These are phyloP conservation scores for Mycena metata DNA, from an alignment of 768 basidiomycete species.

Conservation along the genomic window DNA sequence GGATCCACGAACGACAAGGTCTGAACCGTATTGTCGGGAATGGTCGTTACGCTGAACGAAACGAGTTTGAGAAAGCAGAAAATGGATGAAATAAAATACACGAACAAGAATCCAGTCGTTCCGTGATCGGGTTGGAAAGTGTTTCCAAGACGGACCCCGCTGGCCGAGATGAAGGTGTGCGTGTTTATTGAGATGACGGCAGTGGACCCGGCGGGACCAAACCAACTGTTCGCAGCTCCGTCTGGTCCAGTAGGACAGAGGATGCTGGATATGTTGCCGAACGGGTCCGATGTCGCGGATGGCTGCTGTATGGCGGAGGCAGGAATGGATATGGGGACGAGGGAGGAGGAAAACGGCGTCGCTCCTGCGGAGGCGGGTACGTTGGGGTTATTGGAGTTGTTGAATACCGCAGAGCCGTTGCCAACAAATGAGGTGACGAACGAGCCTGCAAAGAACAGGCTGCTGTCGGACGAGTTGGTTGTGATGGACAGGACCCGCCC, in stretches of 20 bases:
- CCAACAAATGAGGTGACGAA: conserved; percentile 84
- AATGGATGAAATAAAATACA: conserved; percentile 13
- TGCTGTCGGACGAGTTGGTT: conserved; percentile 75
- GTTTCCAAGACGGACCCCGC: conserved; percentile 91
- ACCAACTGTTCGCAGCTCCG: conserved; percentile 87
- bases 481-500: conserved; percentile 82
- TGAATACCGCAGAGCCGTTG: conserved; percentile 59
- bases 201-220: conserved; percentile 76
- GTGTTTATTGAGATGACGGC: conserved; percentile 84
- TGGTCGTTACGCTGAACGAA: conserved; percentile 77
- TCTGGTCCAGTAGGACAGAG: conserved; percentile 91
- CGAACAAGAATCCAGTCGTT: conserved; percentile 90
- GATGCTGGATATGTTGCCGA: conserved; percentile 74
- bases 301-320: conserved; percentile 66
- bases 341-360: conserved; percentile 89
- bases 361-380: conserved; percentile 87
- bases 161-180: conserved; percentile 80
- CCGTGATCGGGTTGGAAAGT: conserved; percentile 86
- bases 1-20: conserved; percentile 85
- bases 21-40: conserved; percentile 90
- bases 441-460: conserved; percentile 90
- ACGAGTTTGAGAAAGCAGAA: conserved; percentile 31
- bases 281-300: conserved; percentile 70
- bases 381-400: conserved; percentile 85
- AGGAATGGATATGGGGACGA: conserved; percentile 84